These are phyloP conservation scores for Scytalidium sp. DNA, from an alignment of 2,329 filamentous ascomycete genomes.

Conservation along the genomic window DNA sequence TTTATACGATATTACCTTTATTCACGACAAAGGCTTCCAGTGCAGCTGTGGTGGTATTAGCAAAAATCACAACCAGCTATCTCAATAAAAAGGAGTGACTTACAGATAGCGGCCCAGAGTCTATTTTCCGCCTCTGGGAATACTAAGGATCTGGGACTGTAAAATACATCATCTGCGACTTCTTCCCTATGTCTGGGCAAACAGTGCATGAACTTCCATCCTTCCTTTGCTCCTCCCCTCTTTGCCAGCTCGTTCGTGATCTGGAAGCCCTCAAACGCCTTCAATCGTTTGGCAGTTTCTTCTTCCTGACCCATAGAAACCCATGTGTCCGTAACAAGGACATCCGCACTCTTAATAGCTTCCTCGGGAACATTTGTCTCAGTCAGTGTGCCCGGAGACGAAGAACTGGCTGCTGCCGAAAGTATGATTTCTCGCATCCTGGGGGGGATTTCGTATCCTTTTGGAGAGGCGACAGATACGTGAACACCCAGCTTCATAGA, in stretches of 20 bases:
- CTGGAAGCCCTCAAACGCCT: slow-evolving; percentile 86
- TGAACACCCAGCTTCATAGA: slow-evolving; percentile 85
- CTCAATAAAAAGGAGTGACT: slow-evolving; percentile 29
- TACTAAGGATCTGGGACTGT: slow-evolving; percentile 78
- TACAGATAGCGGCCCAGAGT: slow-evolving; percentile 81
- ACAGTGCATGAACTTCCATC: slow-evolving; percentile 99
- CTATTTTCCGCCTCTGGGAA: slow-evolving; percentile 95
- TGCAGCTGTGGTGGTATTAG: slow-evolving; percentile 48
- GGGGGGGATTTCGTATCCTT: slow-evolving; percentile 77
- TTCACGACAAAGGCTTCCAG: slow-evolving; percentile 93
- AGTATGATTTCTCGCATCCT: slow-evolving; percentile 72
- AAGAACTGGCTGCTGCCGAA: slow-evolving; percentile 54
- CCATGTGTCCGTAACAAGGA: slow-evolving; percentile 97
- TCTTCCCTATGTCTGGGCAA: slow-evolving; percentile 89
- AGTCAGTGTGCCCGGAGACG: slow-evolving; percentile 60
- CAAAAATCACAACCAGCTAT: neutral
- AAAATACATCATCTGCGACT: slow-evolving; percentile 93
- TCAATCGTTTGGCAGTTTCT: slow-evolving; percentile 72
- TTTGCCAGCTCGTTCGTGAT: slow-evolving; percentile 83
- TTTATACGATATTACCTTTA: slow-evolving; percentile 67
- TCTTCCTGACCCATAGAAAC: slow-evolving; percentile 96
- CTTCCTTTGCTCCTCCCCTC: slow-evolving; percentile 78
- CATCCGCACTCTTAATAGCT: slow-evolving; percentile 77
- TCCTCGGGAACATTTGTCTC: slow-evolving; percentile 83
- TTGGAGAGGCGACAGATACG: slow-evolving; percentile 81